These are phyloP conservation scores for Plasmodium gonderi DNA, from an alignment of 169 alveolate species.

Conservation along the genomic window DNA sequence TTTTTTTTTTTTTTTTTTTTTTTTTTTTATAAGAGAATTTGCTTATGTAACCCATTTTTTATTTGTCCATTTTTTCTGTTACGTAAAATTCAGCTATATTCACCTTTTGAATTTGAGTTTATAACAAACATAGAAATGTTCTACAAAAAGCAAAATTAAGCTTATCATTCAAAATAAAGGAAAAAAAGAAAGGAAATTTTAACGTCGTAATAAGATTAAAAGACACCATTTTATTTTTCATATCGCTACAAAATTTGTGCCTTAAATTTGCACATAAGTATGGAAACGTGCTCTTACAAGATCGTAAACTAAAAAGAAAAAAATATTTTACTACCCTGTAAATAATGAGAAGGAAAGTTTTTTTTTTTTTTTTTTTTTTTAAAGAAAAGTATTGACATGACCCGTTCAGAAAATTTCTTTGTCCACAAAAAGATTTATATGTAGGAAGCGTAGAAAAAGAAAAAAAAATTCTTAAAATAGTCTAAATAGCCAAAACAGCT, in stretches of 20 bases:
- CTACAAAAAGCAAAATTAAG: not conserved
- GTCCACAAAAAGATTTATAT: not conserved
- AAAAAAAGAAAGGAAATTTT: not conserved
- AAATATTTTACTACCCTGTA: not conserved
- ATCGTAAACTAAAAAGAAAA: not conserved
- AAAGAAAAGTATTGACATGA: not conserved
- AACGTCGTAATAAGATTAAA: not conserved
- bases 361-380: not conserved
- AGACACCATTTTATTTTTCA: not conserved
- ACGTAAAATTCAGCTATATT: not conserved
- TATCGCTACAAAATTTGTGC: not conserved
- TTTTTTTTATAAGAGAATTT: not conserved
- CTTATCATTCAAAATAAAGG: not conserved
- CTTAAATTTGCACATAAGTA: not conserved
- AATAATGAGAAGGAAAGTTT: not conserved
- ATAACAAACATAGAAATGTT: constrained; percentile 7
- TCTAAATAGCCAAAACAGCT: not conserved
- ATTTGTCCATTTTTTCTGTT: not conserved
- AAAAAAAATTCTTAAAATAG: not conserved
- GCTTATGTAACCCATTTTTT: not conserved
- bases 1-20: not conserved
- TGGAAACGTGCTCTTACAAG: not conserved
- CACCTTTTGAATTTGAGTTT: not conserved
- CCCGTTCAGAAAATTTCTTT: constrained; percentile 1
- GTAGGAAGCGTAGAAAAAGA: not conserved